Evolutionary conservation across 495 filamentous ascomycete genomes (phyloP).

Genomic region (Podospora tetraspora): DNA sequence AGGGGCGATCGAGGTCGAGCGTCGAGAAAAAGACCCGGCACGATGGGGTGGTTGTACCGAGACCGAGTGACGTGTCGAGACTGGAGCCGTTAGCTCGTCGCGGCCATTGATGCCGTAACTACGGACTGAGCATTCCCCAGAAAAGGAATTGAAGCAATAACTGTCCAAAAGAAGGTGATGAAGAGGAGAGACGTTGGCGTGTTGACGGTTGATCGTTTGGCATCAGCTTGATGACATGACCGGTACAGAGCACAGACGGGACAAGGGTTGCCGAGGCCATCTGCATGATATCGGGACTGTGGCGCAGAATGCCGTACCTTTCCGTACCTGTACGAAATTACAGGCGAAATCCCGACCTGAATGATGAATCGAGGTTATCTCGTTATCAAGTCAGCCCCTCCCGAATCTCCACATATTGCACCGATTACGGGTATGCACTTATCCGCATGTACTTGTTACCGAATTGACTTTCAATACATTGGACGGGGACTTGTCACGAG

Average conservation of each 20-base stretch:
- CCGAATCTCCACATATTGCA: too few species aligned
- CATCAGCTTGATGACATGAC: not conserved
- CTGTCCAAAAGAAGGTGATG: not conserved
- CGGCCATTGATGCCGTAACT: slow-evolving; percentile 9
- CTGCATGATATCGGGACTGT: not conserved
- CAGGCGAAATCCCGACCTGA: not conserved
- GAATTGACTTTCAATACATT: not conserved
- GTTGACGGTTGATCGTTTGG: not conserved
- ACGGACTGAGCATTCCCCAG: not conserved
- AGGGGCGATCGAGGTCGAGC: not conserved
- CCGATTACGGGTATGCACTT: not conserved
- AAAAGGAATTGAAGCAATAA: not conserved
- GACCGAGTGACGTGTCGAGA: not conserved
- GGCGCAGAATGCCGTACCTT: not conserved
- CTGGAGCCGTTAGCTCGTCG: slow-evolving; percentile 13
- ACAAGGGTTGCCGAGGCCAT: not conserved
- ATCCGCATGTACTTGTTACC: not conserved
- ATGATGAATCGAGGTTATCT: too few species aligned
- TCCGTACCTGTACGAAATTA: not conserved
- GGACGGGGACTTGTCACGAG: not conserved
- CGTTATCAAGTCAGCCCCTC: too few species aligned
- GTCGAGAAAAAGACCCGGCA: not conserved
- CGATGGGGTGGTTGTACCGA: not conserved
- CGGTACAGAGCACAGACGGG: not conserved
- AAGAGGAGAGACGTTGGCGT: not conserved